A percentile compares a stretch with the other conserved stretches of the same genome.
Conservation (phyloP, 1,139 yeast genomes). For the Lodderomyces theae region DNA sequence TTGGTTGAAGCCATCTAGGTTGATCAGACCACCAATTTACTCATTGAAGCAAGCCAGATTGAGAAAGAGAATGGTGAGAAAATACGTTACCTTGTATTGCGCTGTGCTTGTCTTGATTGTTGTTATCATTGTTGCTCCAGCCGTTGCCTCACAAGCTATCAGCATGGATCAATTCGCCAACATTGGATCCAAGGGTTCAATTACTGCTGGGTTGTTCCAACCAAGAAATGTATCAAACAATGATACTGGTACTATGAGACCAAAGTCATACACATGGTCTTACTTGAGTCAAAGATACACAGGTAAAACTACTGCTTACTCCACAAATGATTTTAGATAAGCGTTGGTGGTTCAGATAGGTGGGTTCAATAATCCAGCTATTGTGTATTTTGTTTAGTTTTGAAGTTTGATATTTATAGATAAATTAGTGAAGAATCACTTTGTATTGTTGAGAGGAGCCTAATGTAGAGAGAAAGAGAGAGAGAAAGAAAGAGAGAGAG, state of each 20-base stretch:
- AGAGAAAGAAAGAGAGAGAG: no score
- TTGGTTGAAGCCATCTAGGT: constrained; percentile 98
- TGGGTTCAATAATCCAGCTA: no score
- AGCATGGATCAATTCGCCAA: constrained; percentile 24
- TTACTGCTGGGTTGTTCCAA: constrained; percentile 76
- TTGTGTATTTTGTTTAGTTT: constrained; percentile 3
- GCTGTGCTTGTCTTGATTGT: constrained; percentile 66
- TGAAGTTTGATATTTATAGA: constrained; percentile 6
- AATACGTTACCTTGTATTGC: constrained; percentile 84
- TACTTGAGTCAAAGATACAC: constrained; percentile 49
- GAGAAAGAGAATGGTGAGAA: constrained; percentile 98
- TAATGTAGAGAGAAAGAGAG: no score
- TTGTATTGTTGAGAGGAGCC: no score
- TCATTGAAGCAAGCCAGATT: constrained; percentile 95
- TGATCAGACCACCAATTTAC: constrained; percentile 98
- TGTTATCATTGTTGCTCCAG: constrained; percentile 87
- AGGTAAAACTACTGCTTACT: constrained; percentile 51
- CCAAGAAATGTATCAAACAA: constrained; percentile 80
- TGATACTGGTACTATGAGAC: constrained; percentile 65
- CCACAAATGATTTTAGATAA: constrained; percentile 54
- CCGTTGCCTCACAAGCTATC: constrained; percentile 56
- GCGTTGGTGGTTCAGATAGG: background rate
- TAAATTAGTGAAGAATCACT: constrained; percentile 1
- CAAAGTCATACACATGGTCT: constrained; percentile 48
- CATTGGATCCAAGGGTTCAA: constrained; percentile 36